These are phyloP conservation scores for Physocladia obscura DNA, from an alignment of 192 early-diverging fungal species.

Conservation along the genomic window DNA sequence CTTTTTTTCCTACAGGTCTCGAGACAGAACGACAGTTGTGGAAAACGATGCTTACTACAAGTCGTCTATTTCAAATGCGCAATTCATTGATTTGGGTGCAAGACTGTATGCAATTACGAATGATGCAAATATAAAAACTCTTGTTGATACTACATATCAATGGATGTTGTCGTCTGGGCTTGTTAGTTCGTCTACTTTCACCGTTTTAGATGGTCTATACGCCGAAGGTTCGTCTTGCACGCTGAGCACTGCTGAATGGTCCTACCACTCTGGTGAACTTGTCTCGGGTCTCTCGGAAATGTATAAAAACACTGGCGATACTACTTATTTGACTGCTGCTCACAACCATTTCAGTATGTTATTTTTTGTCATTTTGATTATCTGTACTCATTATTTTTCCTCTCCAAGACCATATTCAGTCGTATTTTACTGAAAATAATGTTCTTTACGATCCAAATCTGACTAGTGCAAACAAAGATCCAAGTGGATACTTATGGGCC, in stretches of 20 bases:
- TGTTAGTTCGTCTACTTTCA: neutral
- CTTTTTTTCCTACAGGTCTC: neutral
- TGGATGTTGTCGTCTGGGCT: slow-evolving; percentile 33
- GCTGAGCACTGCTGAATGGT: neutral
- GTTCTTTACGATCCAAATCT: slow-evolving; percentile 3
- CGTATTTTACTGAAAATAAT: neutral
- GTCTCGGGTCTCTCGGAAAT: slow-evolving; percentile 21
- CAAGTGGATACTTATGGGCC: slow-evolving; percentile 24
- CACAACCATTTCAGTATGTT: slow-evolving; percentile 18
- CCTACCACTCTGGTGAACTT: slow-evolving; percentile 29
- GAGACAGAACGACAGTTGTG: slow-evolving; percentile 26
- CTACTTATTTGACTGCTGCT: slow-evolving; percentile 12
- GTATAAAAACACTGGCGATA: slow-evolving; percentile 17
- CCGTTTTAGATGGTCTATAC: slow-evolving; percentile 22
- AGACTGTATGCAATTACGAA: slow-evolving; percentile 36
- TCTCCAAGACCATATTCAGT: neutral
- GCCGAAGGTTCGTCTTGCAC: neutral
- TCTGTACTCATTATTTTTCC: too few relatives aligned
- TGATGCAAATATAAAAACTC: neutral
- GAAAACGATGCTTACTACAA: slow-evolving; percentile 34
- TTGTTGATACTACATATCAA: slow-evolving; percentile 10
- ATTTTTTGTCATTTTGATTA: too few relatives aligned
- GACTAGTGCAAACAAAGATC: neutral
- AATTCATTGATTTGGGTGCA: slow-evolving; percentile 38
- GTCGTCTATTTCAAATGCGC: slow-evolving; percentile 46